Base-by-base conservation (phyloP, 306 rosid genomes). In the Inga leiocalycina region DNA sequence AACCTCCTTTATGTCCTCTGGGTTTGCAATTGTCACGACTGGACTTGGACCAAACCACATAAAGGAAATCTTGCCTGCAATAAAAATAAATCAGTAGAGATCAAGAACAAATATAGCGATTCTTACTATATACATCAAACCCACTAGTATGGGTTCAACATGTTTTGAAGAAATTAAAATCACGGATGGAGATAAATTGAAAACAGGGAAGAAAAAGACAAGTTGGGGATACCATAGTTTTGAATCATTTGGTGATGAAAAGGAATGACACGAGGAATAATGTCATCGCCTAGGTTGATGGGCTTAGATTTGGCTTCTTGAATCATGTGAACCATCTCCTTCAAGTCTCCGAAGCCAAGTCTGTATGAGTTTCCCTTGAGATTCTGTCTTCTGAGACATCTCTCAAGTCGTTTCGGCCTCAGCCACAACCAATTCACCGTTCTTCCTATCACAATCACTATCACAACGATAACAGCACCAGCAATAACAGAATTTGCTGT, bases 21-120 rank as follows among this genome's bases (percentile, higher is more conserved):
- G 89, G 11, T 88, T 76, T 37, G 37, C 80, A 8, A 86, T 57
- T 5, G 4, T 52, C 49, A 90, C 80, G 32, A 68, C 70, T 64
- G 88, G 90, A 17, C 0, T 51, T 2, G 88, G 71, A 3, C 93
- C 93, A 32, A 39, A 1, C 90, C 90, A 90, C 16, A 46, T 71
- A 37, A 86, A 86, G 7, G 46, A 88, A 69, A 87, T 70, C 59
- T 86, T 78, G 19, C 91, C 89, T 88, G 88, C 66, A 19, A 19
- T 19, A 54, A 1, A 54, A 54, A 52, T 48, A 51, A 49, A 49
- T 49, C 20, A 11, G 6, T 15, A 49, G 56, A 49, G 56, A 49
- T 54, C 22, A 54, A 54, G 8, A 19, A n/a, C 57, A 4, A 6
- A 51, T 16, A 17, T 0, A 35, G 8, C 13, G 56, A 49, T 49